Evolutionary conservation across 2,329 filamentous ascomycete genomes (phyloP), one percentile per base, ranked within the genome.

Genomic region (Coleophoma cylindrospora): DNA sequence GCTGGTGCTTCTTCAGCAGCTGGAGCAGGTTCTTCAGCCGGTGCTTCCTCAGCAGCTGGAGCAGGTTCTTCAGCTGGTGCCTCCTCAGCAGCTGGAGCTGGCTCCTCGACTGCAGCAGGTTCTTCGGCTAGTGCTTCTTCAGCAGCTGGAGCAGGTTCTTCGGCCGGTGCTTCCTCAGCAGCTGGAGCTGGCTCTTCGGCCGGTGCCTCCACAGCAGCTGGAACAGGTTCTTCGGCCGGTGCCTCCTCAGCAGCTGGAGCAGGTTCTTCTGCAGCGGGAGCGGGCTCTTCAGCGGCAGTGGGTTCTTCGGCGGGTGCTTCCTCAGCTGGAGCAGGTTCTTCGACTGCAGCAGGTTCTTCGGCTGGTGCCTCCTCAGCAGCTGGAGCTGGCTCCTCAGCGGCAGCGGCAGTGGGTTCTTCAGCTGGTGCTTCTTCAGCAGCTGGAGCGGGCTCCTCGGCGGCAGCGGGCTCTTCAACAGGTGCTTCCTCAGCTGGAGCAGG

Each of bases 361-460:
- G 40, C 47, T 6, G 50, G 33, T 36, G 52, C 54, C 34, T 54
- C 53, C 2, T 47, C 43, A 4, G 34, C 4, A 12, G n/a, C 48
- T 52, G 49, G n/a, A 11, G 40, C 40, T 17, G 57, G 43, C n/a
- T 49, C 44, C 17, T 49, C 43, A 3, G 14, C 36, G 32, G 40
- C 50, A 34, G 15, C 22, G n/a, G 54, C n/a, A n/a, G n/a, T n/a
- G n/a, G n/a, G n/a, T n/a, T 46, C 49, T 34, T 51, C 55, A 45
- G 17, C 50, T 43, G 50, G 43, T 37, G 51, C 50, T 40, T 53
- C 52, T 21, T 58, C 45, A 13, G 49, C 17, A 34, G 47, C 45
- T 22, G 48, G 49, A 6, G 56, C 53, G 32, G 57, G 43, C n/a
- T 49, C 44, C 17, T 49, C 43, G 4, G 14, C 36, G 32, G 40